Percentiles rank a stretch among this genome's conserved stretches.
Evolutionary conservation across 2,329 filamentous ascomycete species (phyloP).

Genomic region (Verticillium klebahnii): DNA sequence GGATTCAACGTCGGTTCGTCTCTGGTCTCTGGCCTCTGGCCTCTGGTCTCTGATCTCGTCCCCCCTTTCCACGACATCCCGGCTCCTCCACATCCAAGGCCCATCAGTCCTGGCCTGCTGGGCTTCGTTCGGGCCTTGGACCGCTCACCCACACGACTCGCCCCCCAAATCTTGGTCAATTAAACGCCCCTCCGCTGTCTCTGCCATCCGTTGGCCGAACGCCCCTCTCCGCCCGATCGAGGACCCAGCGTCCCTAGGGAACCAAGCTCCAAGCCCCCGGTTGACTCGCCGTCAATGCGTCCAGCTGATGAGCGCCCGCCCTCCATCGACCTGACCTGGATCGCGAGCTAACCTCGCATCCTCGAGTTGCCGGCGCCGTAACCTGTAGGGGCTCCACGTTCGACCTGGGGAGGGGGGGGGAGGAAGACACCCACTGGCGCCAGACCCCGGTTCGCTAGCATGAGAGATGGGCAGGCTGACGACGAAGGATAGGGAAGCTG

Average conservation of each 20-base stretch:
- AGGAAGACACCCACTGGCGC: not conserved
- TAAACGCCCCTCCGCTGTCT: not conserved
- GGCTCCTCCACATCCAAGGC: not conserved
- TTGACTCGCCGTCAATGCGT: constrained; percentile 3
- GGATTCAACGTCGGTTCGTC: not conserved
- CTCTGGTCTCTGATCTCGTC: not conserved
- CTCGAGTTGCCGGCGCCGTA: not conserved
- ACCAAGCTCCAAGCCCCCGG: not conserved
- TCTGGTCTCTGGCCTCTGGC: too few relatives aligned
- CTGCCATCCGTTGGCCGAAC: not conserved
- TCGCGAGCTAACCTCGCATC: not conserved
- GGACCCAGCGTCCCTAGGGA: not conserved
- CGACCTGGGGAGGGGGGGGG: not conserved
- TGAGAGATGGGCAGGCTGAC: not conserved
- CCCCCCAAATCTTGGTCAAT: constrained; percentile 2
- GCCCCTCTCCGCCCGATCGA: not conserved
- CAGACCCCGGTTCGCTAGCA: not conserved
- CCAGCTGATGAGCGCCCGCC: not conserved
- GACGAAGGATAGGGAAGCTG: not conserved
- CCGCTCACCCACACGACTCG: not conserved
- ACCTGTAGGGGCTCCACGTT: not conserved
- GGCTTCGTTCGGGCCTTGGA: not conserved
- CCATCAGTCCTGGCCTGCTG: not conserved
- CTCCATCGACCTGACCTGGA: not conserved
- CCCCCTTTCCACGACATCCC: not conserved